Conservation (phyloP, 225 moss, liverwort and hornwort genomes). For the Climacium dendroides region DNA sequence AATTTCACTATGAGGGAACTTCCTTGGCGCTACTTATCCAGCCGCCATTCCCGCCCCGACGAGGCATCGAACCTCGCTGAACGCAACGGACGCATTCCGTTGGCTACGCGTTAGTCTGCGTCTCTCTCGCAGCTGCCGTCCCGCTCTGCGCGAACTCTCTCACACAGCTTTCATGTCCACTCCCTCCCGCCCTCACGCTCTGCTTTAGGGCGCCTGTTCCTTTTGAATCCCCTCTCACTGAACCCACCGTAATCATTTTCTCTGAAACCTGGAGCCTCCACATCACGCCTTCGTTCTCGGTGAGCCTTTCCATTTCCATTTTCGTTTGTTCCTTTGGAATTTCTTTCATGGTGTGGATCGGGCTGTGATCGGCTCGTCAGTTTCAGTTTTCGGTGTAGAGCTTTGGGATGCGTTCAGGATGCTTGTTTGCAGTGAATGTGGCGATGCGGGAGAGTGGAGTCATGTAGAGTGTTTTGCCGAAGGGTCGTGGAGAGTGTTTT, state of each 20-base stretch:
- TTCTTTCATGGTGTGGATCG: not conserved
- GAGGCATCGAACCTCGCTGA: not conserved
- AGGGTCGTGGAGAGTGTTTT: not conserved
- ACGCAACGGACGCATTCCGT: not conserved
- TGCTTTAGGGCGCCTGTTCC: not conserved
- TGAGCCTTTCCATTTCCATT: not conserved
- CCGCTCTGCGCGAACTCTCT: not conserved
- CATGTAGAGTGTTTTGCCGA: not conserved
- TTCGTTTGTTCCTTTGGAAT: not conserved
- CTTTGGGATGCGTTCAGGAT: not conserved
- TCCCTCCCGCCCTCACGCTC: not conserved
- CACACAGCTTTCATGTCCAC: not conserved
- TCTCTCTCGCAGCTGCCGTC: not conserved
- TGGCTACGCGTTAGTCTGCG: not conserved
- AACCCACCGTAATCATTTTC: not conserved
- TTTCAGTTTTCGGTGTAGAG: not conserved
- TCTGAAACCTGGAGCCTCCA: not conserved
- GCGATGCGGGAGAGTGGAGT: not conserved
- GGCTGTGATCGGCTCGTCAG: not conserved
- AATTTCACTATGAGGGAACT: not conserved
- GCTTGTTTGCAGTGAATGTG: not conserved
- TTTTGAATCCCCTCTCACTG: not conserved
- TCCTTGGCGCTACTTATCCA: not conserved
- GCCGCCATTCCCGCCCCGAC: not conserved
- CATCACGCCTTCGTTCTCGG: not conserved